phyloP scores from a whole-genome alignment of 768 basidiomycete species.

The Daedaleopsis nitida region DNA sequence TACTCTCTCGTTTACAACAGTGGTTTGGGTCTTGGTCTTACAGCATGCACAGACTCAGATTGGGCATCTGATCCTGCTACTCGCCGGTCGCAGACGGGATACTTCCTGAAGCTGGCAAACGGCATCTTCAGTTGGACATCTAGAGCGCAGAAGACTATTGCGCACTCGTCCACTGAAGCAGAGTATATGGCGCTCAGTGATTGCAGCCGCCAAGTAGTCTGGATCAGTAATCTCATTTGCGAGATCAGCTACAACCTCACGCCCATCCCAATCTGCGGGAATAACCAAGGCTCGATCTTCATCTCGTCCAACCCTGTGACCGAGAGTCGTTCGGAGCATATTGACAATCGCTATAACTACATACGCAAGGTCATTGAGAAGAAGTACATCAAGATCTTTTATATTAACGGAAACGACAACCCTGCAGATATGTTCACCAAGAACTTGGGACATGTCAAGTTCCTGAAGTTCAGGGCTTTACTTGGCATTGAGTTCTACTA shows the following conservation, averaged over 20 bases:
- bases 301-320: conserved; percentile 3
- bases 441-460: background rate
- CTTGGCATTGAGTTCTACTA: background rate
- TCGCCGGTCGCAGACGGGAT: conserved; percentile 4
- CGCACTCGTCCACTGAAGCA: conserved; percentile 7
- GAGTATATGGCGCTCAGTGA: conserved; percentile 8
- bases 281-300: conserved; percentile 10
- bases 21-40: background rate
- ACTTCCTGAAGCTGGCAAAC: conserved; percentile 3
- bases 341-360: conserved; percentile 6
- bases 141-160: conserved; percentile 1
- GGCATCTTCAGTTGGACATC: conserved; percentile 7
- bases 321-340: background rate
- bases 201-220: conserved; percentile 3
- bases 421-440: conserved; percentile 1
- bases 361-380: conserved; percentile 2
- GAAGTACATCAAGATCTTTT: too few relatives aligned
- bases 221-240: background rate
- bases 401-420: background rate
- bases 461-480: background rate
- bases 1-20: conserved; percentile 4
- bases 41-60: conserved; percentile 5
- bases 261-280: background rate
- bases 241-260: conserved; percentile 4
- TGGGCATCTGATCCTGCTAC: conserved; percentile 6